These are phyloP conservation scores for Penicillium expansum DNA, from an alignment of 2,329 filamentous ascomycete species.

Conservation along the genomic window DNA sequence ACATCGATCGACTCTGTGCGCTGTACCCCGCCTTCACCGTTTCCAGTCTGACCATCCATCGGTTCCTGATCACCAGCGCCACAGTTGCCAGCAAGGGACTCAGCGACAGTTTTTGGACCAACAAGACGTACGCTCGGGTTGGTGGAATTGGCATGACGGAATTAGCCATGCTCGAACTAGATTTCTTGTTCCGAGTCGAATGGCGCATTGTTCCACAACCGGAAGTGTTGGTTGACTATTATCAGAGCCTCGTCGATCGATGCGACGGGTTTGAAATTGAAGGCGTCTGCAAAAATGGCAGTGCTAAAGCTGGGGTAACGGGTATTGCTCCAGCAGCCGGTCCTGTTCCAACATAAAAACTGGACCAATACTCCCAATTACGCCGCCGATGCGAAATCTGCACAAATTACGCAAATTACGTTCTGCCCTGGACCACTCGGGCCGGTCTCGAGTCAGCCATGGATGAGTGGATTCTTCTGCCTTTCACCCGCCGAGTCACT, in stretches of 20 bases:
- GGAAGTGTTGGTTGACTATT: conserved; percentile 90
- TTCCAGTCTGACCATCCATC: conserved; percentile 92
- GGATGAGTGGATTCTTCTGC: conserved; percentile 2
- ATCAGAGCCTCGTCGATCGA: conserved; percentile 75
- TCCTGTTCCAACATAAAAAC: not conserved
- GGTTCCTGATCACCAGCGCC: conserved; percentile 91
- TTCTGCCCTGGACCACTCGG: conserved; percentile 11
- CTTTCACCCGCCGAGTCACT: conserved; percentile 1
- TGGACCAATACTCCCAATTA: not conserved
- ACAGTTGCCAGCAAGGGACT: conserved; percentile 95
- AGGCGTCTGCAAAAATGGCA: conserved; percentile 15
- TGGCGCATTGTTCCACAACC: conserved; percentile 97
- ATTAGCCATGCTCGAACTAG: conserved; percentile 84
- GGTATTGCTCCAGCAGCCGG: conserved; percentile 15
- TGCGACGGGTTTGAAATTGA: conserved; percentile 59
- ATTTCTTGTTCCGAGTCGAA: conserved; percentile 87
- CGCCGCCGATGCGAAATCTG: not conserved
- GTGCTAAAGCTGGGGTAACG: conserved; percentile 6
- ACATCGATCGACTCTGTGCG: conserved; percentile 91
- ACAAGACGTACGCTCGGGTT: conserved; percentile 90
- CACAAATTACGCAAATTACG: not conserved
- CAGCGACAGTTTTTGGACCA: conserved; percentile 97
- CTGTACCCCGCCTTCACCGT: conserved; percentile 94
- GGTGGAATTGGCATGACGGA: conserved; percentile 89
- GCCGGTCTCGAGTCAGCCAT: conserved; percentile 21